These are phyloP conservation scores for Colletotrichum simmondsii DNA, from an alignment of 2,329 filamentous ascomycete genomes.

Conservation along the genomic window DNA sequence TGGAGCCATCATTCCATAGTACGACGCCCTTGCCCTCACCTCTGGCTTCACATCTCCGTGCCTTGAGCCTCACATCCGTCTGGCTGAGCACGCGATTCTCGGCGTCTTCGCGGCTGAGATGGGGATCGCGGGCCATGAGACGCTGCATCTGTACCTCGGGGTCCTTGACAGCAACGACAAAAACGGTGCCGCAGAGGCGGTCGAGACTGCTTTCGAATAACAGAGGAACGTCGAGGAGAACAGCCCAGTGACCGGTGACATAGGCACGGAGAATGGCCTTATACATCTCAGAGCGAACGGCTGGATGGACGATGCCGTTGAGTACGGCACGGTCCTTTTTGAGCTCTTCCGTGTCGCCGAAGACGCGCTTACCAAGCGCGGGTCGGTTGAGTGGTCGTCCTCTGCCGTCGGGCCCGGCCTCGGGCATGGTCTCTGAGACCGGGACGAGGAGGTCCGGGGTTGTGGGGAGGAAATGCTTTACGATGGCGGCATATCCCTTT, in stretches of 20 bases:
- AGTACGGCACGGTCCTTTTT: slow-evolving; percentile 79
- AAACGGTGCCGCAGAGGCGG: slow-evolving; percentile 82
- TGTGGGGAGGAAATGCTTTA: slow-evolving; percentile 81
- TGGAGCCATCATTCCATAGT: slow-evolving; percentile 88
- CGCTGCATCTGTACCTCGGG: slow-evolving; percentile 85
- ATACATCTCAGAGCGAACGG: slow-evolving; percentile 86
- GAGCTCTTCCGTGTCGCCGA: slow-evolving; percentile 79
- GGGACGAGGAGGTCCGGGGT: slow-evolving; percentile 88
- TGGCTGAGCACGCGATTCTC: slow-evolving; percentile 88
- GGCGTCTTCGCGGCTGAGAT: slow-evolving; percentile 87
- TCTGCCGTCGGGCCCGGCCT: slow-evolving; percentile 66
- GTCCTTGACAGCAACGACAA: slow-evolving; percentile 88
- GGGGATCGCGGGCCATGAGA: slow-evolving; percentile 78
- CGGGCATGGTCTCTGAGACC: slow-evolving; percentile 60
- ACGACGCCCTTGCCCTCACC: slow-evolving; percentile 77
- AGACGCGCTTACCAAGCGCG: slow-evolving; percentile 85
- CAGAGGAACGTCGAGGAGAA: slow-evolving; percentile 91
- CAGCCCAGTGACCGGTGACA: slow-evolving; percentile 82
- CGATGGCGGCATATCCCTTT: slow-evolving; percentile 82
- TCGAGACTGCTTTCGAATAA: slow-evolving; percentile 92
- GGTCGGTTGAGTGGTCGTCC: slow-evolving; percentile 86
- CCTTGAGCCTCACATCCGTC: slow-evolving; percentile 87
- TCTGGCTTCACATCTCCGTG: slow-evolving; percentile 75
- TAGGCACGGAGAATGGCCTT: slow-evolving; percentile 79
- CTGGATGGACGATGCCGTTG: slow-evolving; percentile 93